phyloP scores from a whole-genome alignment of 495 filamentous ascomycete species.

The Trypethelium eluteriae region DNA sequence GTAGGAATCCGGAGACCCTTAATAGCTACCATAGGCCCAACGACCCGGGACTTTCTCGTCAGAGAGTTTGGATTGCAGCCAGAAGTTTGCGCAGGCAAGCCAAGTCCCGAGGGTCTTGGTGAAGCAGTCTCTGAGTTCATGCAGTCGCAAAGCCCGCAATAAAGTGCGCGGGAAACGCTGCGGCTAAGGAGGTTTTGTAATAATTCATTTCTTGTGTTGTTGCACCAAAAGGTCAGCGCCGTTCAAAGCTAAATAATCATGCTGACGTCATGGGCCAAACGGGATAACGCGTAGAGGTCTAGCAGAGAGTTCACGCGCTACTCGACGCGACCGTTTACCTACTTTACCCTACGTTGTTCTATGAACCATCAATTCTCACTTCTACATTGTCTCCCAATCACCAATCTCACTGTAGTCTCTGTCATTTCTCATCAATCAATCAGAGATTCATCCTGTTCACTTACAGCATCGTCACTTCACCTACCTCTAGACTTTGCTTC shows the following conservation, averaged over 20 bases:
- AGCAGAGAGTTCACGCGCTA: background rate
- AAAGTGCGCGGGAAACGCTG: background rate
- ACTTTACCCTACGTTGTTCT: background rate
- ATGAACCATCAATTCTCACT: background rate
- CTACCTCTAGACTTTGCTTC: no score
- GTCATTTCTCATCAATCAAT: no score
- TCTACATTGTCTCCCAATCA: background rate
- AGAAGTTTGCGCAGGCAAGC: slow-evolving; percentile 73
- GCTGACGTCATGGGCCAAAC: slow-evolving; percentile 2
- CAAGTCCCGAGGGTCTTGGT: slow-evolving; percentile 76
- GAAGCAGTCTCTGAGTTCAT: slow-evolving; percentile 35
- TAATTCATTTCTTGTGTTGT: no score
- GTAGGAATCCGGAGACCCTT: slow-evolving; percentile 20
- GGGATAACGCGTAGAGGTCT: background rate
- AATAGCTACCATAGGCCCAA: slow-evolving; percentile 81
- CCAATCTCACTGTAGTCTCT: background rate
- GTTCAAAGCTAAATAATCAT: background rate
- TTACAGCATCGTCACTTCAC: background rate
- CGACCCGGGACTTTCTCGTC: slow-evolving; percentile 69
- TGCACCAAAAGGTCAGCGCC: background rate
- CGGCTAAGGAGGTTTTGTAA: no score
- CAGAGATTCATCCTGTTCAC: no score
- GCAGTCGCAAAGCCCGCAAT: background rate
- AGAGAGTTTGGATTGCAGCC: slow-evolving; percentile 61
- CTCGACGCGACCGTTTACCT: background rate